phyloP scores from a whole-genome alignment of 2,329 filamentous ascomycete species.

The Fusarium luffae region DNA sequence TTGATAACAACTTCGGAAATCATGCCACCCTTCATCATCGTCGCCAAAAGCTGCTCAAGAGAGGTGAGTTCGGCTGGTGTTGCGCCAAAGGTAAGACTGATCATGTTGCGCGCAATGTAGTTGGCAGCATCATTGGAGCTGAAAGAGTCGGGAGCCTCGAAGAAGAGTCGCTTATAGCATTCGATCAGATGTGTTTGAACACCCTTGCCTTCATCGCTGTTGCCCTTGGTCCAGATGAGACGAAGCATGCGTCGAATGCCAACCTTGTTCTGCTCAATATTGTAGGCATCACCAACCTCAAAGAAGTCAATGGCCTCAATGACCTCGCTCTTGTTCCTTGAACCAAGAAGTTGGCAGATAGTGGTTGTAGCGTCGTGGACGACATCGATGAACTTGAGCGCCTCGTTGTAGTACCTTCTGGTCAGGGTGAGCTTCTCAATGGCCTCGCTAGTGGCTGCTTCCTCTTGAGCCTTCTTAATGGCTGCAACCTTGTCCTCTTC shows the following conservation, averaged over 20 bases:
- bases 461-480: conserved; percentile 82
- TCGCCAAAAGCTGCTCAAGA: conserved; percentile 91
- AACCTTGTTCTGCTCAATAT: conserved; percentile 89
- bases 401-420: conserved; percentile 91
- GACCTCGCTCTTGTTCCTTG: conserved; percentile 97
- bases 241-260: conserved; percentile 96
- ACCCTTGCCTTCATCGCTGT: conserved; percentile 98
- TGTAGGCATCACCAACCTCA: conserved; percentile 93
- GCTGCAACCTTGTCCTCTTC: conserved; percentile 81
- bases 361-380: conserved; percentile 83
- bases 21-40: conserved; percentile 95
- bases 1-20: conserved; percentile 86
- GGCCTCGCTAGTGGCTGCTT: conserved; percentile 88
- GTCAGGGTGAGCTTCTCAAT: conserved; percentile 89
- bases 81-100: conserved; percentile 95
- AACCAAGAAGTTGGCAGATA: conserved; percentile 88
- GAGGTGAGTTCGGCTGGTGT: conserved; percentile 95
- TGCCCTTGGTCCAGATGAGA: conserved; percentile 99
- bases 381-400: conserved; percentile 91
- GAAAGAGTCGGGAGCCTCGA: conserved; percentile 91
- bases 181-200: conserved; percentile 97
- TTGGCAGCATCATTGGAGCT: conserved; percentile 90
- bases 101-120: conserved; percentile 98
- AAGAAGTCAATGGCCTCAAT: conserved; percentile 99
- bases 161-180: conserved; percentile 95